Base-by-base conservation (phyloP, 2,329 filamentous ascomycete species). In the Plectosphaerella cucumerina region DNA sequence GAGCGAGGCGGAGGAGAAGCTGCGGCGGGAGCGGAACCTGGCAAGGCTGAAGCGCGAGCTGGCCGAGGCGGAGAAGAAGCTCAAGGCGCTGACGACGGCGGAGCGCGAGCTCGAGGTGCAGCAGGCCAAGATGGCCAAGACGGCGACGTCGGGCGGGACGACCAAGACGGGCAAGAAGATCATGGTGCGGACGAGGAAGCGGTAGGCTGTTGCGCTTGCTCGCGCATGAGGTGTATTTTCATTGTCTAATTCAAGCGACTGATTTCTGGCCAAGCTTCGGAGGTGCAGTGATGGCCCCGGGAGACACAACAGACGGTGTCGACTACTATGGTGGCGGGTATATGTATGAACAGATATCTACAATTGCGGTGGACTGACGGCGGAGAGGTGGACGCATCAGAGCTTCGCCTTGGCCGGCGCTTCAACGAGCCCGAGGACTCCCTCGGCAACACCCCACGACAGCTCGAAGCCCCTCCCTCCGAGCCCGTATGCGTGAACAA, bases 81-180 rank as follows among this genome's bases (percentile, higher is more conserved):
- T 84, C 55, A 72, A 73, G 60, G 70, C 72, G 2, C 67, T 86
- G 23, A 70, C 74, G n/a, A 70, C 75, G 20, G 78, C 81, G 21
- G 83, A 86, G 65, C 67, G 72, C 37, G 70, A 77, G 58, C 70
- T 86, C 22, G 81, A 82, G 54, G 53, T 82, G 50, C 81, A 85
- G 65, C 72, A 77, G 53, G 78, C 81, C 17, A 80, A 77, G 63
- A 86, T 85, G 82, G 81, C 80, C 34, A 86, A 86, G 71, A 84
- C 81, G 57, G 72, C 78, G 9, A 85, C 82, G 2, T 75, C 78
- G 6, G 80, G 80, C 35, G 80, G 81, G 14, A 61, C 73, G n/a
- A 84, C 78, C 23, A 82, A 81, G 63, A 71, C 72, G 37, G 82
- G 83, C 21, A 78, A 78, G 65, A 85, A 82, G 69, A 77, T 84